Percentiles rank a stretch among this genome's conserved stretches.
Conservation (phyloP, 2,329 filamentous ascomycete species). For the Hyphodiscus sp. region DNA sequence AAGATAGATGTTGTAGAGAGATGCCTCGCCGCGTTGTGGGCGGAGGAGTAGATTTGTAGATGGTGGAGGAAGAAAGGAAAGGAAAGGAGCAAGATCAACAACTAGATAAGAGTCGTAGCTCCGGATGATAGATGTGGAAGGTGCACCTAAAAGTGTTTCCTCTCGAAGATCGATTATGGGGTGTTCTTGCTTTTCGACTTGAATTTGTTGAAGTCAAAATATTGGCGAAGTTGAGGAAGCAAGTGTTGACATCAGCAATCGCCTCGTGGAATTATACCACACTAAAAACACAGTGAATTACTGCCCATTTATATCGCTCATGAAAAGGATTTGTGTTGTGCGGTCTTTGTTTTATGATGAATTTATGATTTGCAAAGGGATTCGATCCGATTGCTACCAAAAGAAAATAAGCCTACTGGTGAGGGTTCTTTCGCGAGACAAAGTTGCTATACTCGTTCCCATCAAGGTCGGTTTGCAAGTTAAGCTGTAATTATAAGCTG, state of each 20-base stretch:
- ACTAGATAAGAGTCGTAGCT: constrained; percentile 29
- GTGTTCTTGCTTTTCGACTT: background rate
- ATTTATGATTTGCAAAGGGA: background rate
- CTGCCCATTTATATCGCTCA: background rate
- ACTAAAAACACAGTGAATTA: background rate
- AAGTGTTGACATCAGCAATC: background rate
- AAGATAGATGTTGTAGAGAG: constrained; percentile 25
- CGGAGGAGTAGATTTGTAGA: constrained; percentile 17
- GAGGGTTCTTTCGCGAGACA: too few species aligned
- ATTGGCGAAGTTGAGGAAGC: background rate
- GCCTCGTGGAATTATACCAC: background rate
- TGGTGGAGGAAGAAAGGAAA: constrained; percentile 17
- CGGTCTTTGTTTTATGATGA: background rate
- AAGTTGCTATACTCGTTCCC: too few species aligned
- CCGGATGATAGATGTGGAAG: constrained; percentile 25
- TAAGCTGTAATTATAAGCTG: too few species aligned
- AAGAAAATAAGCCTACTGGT: too few species aligned
- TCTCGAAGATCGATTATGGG: constrained; percentile 1
- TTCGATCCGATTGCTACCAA: too few species aligned
- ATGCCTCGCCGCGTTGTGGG: constrained; percentile 26
- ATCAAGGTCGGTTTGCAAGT: too few species aligned
- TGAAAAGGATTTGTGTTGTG: background rate
- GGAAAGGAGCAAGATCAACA: constrained; percentile 20
- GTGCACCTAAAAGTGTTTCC: constrained; percentile 14
- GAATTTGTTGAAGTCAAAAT: background rate